These are phyloP conservation scores for Pterocarpus macrocarpus DNA, from an alignment of 306 rosid species.

Conservation along the genomic window DNA sequence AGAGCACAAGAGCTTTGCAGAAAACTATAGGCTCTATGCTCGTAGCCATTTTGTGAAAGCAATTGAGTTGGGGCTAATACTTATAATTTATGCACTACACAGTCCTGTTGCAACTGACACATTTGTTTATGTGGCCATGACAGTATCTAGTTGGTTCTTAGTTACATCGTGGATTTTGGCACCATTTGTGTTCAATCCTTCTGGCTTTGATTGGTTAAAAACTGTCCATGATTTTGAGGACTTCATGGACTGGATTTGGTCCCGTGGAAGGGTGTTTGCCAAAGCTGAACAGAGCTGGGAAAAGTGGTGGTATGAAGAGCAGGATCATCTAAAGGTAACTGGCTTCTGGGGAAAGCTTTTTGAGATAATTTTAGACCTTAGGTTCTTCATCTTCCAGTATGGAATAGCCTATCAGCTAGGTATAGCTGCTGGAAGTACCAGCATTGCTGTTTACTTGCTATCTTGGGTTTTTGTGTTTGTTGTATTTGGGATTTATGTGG, in stretches of 20 bases:
- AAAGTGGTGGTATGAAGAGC: slow-evolving; percentile 96
- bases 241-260: slow-evolving; percentile 87
- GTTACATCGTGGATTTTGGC: slow-evolving; percentile 85
- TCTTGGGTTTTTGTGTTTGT: slow-evolving; percentile 83
- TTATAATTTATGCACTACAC: slow-evolving; percentile 70
- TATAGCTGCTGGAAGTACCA: slow-evolving; percentile 75
- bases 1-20: slow-evolving; percentile 86
- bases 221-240: slow-evolving; percentile 83
- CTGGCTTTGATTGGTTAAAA: slow-evolving; percentile 94
- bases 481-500: slow-evolving; percentile 62
- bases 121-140: slow-evolving; percentile 81
- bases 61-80: slow-evolving; percentile 82
- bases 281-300: slow-evolving; percentile 97
- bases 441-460: slow-evolving; percentile 73
- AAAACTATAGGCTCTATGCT: slow-evolving; percentile 85
- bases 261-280: slow-evolving; percentile 77
- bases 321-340: slow-evolving; percentile 78
- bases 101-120: slow-evolving; percentile 66
- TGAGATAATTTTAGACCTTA: slow-evolving; percentile 79
- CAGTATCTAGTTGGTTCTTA: slow-evolving; percentile 84
- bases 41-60: slow-evolving; percentile 97
- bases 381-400: slow-evolving; percentile 86
- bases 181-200: slow-evolving; percentile 87
- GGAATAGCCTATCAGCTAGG: slow-evolving; percentile 79
- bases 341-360: slow-evolving; percentile 83